Percentiles rank a stretch among this genome's conserved stretches.
phyloP scores from a whole-genome alignment of 306 rosid species.

The Sicyos baderoa region DNA sequence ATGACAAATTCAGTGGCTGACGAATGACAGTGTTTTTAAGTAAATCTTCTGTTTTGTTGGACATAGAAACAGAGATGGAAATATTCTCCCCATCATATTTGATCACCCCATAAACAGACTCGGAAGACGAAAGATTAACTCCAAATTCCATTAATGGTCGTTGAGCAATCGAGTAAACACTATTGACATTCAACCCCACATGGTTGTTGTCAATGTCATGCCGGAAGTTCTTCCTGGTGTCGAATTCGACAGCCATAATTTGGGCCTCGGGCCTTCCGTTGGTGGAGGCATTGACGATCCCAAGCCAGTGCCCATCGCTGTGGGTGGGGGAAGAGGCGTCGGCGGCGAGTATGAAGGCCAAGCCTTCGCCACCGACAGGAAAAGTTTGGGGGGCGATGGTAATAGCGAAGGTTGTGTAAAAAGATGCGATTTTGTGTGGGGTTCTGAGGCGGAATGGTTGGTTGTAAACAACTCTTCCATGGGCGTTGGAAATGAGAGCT shows the following conservation, averaged over 20 bases:
- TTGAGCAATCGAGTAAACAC: constrained; percentile 35
- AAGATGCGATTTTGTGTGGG: no score
- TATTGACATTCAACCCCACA: constrained; percentile 51
- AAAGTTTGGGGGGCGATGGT: no score
- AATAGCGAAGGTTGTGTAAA: no score
- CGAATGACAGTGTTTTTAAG: constrained; percentile 18
- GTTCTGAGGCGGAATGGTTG: no score
- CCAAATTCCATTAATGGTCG: constrained; percentile 26
- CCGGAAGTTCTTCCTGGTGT: constrained; percentile 43
- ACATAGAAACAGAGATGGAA: constrained; percentile 21
- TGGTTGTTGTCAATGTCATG: constrained; percentile 49
- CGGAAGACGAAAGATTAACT: constrained; percentile 18
- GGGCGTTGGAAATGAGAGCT: no score
- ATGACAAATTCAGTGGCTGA: constrained; percentile 31
- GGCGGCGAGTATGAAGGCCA: constrained; percentile 27
- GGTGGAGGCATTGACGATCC: constrained; percentile 27
- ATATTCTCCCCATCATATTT: constrained; percentile 28
- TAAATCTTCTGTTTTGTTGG: constrained; percentile 7
- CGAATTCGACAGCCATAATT: constrained; percentile 60
- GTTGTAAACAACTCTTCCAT: no score
- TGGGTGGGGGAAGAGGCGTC: constrained; percentile 10
- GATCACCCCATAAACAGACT: constrained; percentile 5
- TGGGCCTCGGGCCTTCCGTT: constrained; percentile 38
- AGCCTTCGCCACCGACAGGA: no score
- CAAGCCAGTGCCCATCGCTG: constrained; percentile 36